Evolutionary conservation across 2,329 filamentous ascomycete species (phyloP).

Genomic region (Trichoderma koningiopsis): DNA sequence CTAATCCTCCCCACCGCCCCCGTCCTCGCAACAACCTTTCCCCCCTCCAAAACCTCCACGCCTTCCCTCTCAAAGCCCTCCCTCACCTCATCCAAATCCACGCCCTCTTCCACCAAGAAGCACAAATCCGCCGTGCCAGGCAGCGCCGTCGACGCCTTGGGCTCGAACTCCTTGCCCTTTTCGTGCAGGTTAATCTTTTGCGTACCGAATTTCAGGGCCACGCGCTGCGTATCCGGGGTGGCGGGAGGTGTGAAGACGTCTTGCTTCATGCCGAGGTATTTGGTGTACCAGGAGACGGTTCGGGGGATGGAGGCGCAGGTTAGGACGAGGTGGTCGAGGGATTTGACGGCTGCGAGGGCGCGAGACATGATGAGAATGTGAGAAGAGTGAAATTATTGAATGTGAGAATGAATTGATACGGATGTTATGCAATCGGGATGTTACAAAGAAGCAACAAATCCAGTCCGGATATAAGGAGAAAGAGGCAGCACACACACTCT

Average conservation of each 20-base stretch:
- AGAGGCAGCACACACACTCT: neutral
- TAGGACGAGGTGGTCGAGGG: conserved; percentile 63
- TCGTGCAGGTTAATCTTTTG: conserved; percentile 66
- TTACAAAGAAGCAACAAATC: neutral
- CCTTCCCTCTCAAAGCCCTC: conserved; percentile 44
- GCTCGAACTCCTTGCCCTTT: conserved; percentile 59
- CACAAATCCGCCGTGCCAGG: conserved; percentile 63
- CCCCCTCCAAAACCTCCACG: conserved; percentile 54
- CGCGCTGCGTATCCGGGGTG: conserved; percentile 39
- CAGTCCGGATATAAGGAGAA: neutral
- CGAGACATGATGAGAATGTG: conserved; percentile 25
- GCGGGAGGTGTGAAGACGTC: conserved; percentile 50
- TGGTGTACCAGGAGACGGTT: conserved; percentile 58
- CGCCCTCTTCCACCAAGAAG: conserved; percentile 54
- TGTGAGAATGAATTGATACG: neutral
- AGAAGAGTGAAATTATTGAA: neutral
- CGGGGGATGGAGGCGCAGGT: conserved; percentile 54
- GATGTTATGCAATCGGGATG: neutral
- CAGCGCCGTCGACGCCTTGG: conserved; percentile 56
- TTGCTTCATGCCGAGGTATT: conserved; percentile 58
- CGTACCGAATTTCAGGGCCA: conserved; percentile 57
- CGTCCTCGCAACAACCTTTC: conserved; percentile 54
- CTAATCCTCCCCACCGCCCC: conserved; percentile 57
- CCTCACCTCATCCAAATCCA: conserved; percentile 50
- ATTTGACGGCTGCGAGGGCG: conserved; percentile 39